Percentiles rank a stretch among this genome's conserved stretches.
Conservation (phyloP, 2,329 filamentous ascomycete genomes). For the Stemphylium lycopersici region DNA sequence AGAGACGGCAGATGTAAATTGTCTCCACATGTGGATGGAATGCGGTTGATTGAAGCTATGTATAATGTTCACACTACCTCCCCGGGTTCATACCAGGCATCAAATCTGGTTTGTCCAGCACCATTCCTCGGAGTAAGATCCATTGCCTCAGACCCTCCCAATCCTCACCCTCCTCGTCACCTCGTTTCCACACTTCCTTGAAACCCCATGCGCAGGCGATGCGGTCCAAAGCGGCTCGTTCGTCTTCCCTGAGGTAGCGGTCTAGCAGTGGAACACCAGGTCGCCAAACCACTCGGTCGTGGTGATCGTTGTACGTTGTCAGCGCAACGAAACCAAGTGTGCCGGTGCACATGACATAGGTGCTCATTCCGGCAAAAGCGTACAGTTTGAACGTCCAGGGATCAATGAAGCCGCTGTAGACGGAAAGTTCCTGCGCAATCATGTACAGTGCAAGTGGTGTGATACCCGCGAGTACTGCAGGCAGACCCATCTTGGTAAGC, state of each 20-base stretch:
- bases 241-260: slow-evolving; percentile 88
- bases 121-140: slow-evolving; percentile 82
- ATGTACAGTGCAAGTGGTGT: slow-evolving; percentile 73
- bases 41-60: neutral
- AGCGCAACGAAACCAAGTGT: slow-evolving; percentile 84
- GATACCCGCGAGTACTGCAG: slow-evolving; percentile 60
- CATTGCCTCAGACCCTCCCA: slow-evolving; percentile 88
- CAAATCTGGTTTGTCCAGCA: slow-evolving; percentile 84
- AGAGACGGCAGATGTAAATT: neutral
- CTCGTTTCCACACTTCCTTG: slow-evolving; percentile 76
- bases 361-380: slow-evolving; percentile 78
- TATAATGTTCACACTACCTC: slow-evolving; percentile 1
- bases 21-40: neutral
- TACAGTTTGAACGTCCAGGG: slow-evolving; percentile 74
- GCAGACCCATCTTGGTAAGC: slow-evolving; percentile 67
- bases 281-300: slow-evolving; percentile 90
- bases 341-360: slow-evolving; percentile 81
- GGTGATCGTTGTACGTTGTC: slow-evolving; percentile 90
- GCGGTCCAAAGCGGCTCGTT: slow-evolving; percentile 83
- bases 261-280: slow-evolving; percentile 79
- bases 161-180: slow-evolving; percentile 88
- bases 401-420: slow-evolving; percentile 78
- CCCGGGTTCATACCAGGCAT: slow-evolving; percentile 84
- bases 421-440: slow-evolving; percentile 70
- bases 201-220: slow-evolving; percentile 93